phyloP scores from a whole-genome alignment of 306 rosid genomes.

The Prunus padus region DNA sequence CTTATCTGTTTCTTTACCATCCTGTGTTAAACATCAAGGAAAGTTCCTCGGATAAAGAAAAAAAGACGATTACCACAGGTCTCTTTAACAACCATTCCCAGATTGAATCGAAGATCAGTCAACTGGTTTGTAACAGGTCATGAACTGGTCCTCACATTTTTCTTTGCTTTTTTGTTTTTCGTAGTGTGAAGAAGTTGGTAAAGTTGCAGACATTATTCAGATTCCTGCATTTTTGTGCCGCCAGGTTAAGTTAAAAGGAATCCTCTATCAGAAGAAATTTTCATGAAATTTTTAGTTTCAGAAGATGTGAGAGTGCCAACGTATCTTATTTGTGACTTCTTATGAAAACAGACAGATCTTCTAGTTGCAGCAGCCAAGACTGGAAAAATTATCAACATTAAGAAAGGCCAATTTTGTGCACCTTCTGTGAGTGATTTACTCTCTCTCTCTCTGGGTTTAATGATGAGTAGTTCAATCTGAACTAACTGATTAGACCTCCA shows the following conservation, averaged over 20 bases:
- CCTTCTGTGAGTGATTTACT: constrained; percentile 70
- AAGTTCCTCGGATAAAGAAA: background rate
- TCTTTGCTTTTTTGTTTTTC: constrained; percentile 28
- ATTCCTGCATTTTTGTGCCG: constrained; percentile 97
- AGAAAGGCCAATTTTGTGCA: constrained; percentile 99
- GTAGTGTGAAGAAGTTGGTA: constrained; percentile 92
- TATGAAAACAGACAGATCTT: constrained; percentile 86
- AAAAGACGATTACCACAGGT: too few relatives aligned
- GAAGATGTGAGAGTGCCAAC: constrained; percentile 18
- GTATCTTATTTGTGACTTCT: constrained; percentile 31
- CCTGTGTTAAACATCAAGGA: background rate
- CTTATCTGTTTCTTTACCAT: background rate
- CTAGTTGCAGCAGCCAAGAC: constrained; percentile 96
- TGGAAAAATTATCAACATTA: constrained; percentile 80
- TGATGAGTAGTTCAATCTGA: background rate
- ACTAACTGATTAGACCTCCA: background rate
- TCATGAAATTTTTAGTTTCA: constrained; percentile 3
- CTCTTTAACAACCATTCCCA: too few relatives aligned
- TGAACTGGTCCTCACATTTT: background rate
- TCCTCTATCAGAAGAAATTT: background rate
- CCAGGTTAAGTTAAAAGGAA: constrained; percentile 45
- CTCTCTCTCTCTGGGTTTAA: background rate
- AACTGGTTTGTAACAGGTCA: background rate
- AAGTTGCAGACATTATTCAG: constrained; percentile 93
- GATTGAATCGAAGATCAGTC: background rate